phyloP scores from a whole-genome alignment of 2,329 filamentous ascomycete genomes.

The Berkeleyomyces rouxiae region DNA sequence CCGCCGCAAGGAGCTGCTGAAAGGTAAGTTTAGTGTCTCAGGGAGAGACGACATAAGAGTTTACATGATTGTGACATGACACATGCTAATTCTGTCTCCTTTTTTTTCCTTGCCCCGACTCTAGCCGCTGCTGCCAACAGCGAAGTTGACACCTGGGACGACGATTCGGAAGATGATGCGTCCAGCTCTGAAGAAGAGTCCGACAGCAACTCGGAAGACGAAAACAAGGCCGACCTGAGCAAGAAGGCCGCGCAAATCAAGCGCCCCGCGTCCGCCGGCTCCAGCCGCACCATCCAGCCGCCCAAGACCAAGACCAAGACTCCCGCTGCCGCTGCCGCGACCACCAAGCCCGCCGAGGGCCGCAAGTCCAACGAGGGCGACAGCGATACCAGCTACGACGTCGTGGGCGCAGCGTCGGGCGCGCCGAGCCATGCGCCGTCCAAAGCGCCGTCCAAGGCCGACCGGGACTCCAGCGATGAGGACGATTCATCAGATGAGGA shows the following conservation, averaged over 20 bases:
- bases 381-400: conserved; percentile 90
- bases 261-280: conserved; percentile 34
- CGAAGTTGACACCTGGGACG: conserved; percentile 48
- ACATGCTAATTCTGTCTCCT: background rate
- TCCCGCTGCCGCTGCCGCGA: conserved; percentile 20
- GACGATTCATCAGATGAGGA: conserved; percentile 42
- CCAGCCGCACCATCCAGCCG: conserved; percentile 45
- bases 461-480: conserved; percentile 38
- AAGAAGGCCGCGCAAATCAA: conserved; percentile 20
- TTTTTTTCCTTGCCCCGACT: background rate
- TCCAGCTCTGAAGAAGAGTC: conserved; percentile 19
- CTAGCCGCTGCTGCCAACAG: conserved; percentile 53
- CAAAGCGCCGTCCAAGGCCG: conserved; percentile 25
- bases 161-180: conserved; percentile 45
- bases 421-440: conserved; percentile 60
- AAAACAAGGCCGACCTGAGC: conserved; percentile 15
- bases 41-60: background rate
- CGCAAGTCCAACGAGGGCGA: conserved; percentile 75
- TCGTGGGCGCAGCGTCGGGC: conserved; percentile 65
- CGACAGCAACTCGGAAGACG: conserved; percentile 23
- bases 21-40: conserved; percentile 43
- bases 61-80: background rate
- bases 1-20: conserved; percentile 72
- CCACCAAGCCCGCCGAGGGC: conserved; percentile 41
- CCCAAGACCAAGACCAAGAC: background rate